A percentile compares a stretch with the other conserved stretches of the same genome.
phyloP scores from a whole-genome alignment of 148 eudicot species.

The Nepenthes mirabilis region DNA sequence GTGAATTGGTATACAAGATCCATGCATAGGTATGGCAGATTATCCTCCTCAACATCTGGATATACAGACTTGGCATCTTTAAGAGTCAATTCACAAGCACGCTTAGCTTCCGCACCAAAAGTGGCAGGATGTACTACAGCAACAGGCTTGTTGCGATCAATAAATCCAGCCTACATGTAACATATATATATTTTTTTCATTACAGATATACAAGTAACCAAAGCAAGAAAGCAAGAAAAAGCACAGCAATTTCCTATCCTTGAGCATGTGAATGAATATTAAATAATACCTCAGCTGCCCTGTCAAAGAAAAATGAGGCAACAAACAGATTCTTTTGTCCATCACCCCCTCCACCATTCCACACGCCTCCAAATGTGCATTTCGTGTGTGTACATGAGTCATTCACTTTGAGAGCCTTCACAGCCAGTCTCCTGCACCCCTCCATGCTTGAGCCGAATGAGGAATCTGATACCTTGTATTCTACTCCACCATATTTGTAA shows the following conservation, averaged over 20 bases:
- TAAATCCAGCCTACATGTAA: conserved; percentile 67
- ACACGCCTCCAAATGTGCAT: conserved; percentile 93
- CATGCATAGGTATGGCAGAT: conserved; percentile 87
- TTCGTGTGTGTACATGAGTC: conserved; percentile 94
- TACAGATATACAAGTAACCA: not conserved
- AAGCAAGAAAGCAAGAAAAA: not conserved
- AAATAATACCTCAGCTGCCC: conserved; percentile 83
- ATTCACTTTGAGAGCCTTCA: conserved; percentile 68
- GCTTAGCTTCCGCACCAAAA: conserved; percentile 64
- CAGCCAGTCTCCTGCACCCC: conserved; percentile 42
- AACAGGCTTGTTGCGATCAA: conserved; percentile 38
- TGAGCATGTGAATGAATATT: not conserved
- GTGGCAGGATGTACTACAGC: conserved; percentile 66
- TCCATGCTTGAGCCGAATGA: conserved; percentile 53
- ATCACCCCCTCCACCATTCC: conserved; percentile 96
- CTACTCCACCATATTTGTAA: conserved; percentile 61
- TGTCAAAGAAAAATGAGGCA: conserved; percentile 94
- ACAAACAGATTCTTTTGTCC: conserved; percentile 88
- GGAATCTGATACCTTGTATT: conserved; percentile 37
- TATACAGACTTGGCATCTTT: conserved; percentile 53
- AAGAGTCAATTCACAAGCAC: conserved; percentile 55
- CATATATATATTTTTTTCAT: too few relatives aligned
- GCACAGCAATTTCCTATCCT: conserved; percentile 1
- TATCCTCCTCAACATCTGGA: conserved; percentile 48
- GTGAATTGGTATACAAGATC: conserved; percentile 88